Evolutionary conservation across 2,329 filamentous ascomycete species (phyloP).

Genomic region (Trichoderma atrobrunneum): DNA sequence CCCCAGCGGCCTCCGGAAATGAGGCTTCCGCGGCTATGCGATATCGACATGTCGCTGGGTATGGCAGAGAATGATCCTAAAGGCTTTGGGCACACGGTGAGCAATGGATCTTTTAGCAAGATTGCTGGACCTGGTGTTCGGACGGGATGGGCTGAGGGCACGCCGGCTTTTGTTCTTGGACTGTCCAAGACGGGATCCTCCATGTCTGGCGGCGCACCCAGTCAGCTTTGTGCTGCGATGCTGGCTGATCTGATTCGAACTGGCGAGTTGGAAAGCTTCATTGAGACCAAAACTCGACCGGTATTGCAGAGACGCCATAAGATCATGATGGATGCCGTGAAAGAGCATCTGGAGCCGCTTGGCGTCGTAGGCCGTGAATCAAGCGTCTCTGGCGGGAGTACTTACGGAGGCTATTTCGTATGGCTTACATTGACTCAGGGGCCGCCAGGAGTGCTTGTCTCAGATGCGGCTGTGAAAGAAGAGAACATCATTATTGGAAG

Average conservation of each 20-base stretch:
- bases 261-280: conserved; percentile 44
- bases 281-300: conserved; percentile 43
- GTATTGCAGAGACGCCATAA: conserved; percentile 45
- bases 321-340: conserved; percentile 57
- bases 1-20: conserved; percentile 32
- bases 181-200: conserved; percentile 53
- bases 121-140: conserved; percentile 76
- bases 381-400: conserved; percentile 39
- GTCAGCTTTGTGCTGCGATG: conserved; percentile 52
- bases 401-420: conserved; percentile 81
- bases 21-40: conserved; percentile 72
- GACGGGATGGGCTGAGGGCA: conserved; percentile 85
- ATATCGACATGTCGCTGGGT: conserved; percentile 70
- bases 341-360: conserved; percentile 58
- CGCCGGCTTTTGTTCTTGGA: conserved; percentile 51
- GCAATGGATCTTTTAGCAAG: conserved; percentile 90
- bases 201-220: conserved; percentile 56
- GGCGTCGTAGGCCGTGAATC: conserved; percentile 49
- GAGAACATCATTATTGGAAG: conserved; percentile 67
- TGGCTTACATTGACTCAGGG: conserved; percentile 66
- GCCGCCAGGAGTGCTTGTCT: conserved; percentile 53
- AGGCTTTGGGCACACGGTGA: conserved; percentile 73
- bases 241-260: conserved; percentile 47
- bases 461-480: conserved; percentile 54
- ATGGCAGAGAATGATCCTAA: conserved; percentile 44